Evolutionary conservation across 1,284 basidiomycete genomes (phyloP).

Genomic region (Sporisorium iseilematis-ciliati): DNA sequence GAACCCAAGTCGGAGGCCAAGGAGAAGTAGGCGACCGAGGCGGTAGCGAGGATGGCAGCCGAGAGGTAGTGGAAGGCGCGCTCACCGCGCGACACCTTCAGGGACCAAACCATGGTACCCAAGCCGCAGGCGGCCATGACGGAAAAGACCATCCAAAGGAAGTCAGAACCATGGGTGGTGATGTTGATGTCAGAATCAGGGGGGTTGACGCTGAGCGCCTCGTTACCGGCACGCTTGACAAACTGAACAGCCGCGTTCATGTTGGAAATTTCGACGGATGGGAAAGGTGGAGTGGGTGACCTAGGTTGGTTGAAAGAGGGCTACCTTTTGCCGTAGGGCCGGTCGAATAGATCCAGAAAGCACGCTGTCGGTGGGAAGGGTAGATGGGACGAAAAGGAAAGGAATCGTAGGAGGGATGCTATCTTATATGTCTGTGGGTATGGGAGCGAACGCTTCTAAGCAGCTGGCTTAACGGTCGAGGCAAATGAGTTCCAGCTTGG

Average conservation of each 20-base stretch:
- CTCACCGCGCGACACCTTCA: slow-evolving; percentile 63
- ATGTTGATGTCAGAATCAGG: slow-evolving; percentile 56
- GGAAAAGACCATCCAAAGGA: slow-evolving; percentile 71
- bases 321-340: slow-evolving; percentile 1
- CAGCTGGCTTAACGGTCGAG: neutral
- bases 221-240: slow-evolving; percentile 52
- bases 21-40: slow-evolving; percentile 73
- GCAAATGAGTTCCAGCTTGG: neutral
- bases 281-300: neutral
- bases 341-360: slow-evolving; percentile 1
- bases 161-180: slow-evolving; percentile 71
- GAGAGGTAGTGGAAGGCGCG: slow-evolving; percentile 74
- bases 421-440: slow-evolving; percentile 6
- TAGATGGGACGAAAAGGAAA: neutral
- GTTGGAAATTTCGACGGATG: slow-evolving; percentile 9
- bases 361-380: slow-evolving; percentile 1
- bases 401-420: neutral
- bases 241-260: slow-evolving; percentile 34
- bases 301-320: neutral
- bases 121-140: slow-evolving; percentile 66
- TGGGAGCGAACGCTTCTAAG: neutral
- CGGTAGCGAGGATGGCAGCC: slow-evolving; percentile 69
- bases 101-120: slow-evolving; percentile 57
- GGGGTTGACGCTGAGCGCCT: slow-evolving; percentile 53
- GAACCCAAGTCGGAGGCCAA: slow-evolving; percentile 77